A percentile compares a stretch with the other conserved stretches of the same genome.
Conservation (phyloP, 768 basidiomycete genomes). For the Russula sp. region DNA sequence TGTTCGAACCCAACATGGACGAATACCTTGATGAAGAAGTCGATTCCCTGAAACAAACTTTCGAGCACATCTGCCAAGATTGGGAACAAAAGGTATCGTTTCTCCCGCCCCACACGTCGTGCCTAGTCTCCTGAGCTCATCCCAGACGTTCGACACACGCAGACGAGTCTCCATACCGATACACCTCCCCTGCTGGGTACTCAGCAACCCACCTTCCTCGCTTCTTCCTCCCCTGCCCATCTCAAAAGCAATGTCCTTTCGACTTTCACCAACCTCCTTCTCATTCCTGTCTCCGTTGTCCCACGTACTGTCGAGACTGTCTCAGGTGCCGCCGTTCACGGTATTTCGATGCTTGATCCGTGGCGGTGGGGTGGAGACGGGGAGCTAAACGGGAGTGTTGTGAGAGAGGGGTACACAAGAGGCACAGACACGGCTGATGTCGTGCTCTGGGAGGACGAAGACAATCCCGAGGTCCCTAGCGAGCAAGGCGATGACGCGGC, state of each 20-base stretch:
- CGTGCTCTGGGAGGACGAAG: conserved; percentile 21
- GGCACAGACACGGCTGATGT: conserved; percentile 18
- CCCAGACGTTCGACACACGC: conserved; percentile 34
- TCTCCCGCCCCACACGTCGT: conserved; percentile 31
- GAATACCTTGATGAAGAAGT: conserved; percentile 95
- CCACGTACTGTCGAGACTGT: conserved; percentile 65
- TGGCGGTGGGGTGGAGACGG: conserved; percentile 66
- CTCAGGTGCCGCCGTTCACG: conserved; percentile 73
- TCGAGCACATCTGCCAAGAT: conserved; percentile 66
- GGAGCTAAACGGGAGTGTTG: conserved; percentile 8
- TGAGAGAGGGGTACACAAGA: conserved; percentile 17
- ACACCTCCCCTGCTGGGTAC: not conserved
- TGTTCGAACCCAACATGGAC: conserved; percentile 97
- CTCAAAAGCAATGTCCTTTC: conserved; percentile 91
- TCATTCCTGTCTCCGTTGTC: conserved; percentile 94
- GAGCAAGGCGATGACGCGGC: conserved; percentile 19
- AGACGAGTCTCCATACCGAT: conserved; percentile 17
- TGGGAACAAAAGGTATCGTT: conserved; percentile 72
- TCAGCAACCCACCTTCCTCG: conserved; percentile 20
- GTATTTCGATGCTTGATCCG: conserved; percentile 86
- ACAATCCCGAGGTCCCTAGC: conserved; percentile 10
- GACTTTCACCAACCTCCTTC: conserved; percentile 82
- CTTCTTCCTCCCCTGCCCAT: conserved; percentile 58
- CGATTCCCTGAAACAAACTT: conserved; percentile 66
- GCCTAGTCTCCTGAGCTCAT: conserved; percentile 63